Evolutionary conservation across 371 early-diverging fungal species (phyloP), one percentile per base, ranked within the genome.

Genomic region (Mucor circinelloides): DNA sequence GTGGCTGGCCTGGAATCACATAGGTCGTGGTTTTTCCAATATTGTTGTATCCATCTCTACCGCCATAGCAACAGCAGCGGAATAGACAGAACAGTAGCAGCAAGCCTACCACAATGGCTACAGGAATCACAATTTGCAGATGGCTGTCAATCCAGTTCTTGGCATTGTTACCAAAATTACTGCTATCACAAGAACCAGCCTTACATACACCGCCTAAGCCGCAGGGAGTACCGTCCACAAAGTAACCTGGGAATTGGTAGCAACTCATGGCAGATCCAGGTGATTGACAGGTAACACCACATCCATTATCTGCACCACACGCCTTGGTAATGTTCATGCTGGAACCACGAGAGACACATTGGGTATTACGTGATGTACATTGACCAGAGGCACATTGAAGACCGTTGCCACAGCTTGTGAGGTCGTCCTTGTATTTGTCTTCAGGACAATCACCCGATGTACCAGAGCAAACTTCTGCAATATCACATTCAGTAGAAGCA

Each of bases 201-300:
- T 77, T 83, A 66, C 94, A 94, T 8, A 72, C 69, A 32, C 93
- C 92, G 58, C 85, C 87, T 57, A 87, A 72, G 19, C 96, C 97
- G 72, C 98, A 97, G 0, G 92, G 84, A 0, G 97, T 93, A 32
- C 98, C 98, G 66, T 97, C 97, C 10, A 92, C 67, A 72, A 95
- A 96, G 59, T 79, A 78, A 12, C 95, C 95, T 2, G 88, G 90
- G 66, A 95, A 85, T 25, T 84, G 70, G n/a, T 87, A 78, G 74
- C 97, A 96, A 2, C 69, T 68, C 32, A 84, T 48, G 12, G 64
- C 44, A 6, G 82, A 69, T 15, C 76, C 75, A 6, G 90, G 90
- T 58, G 85, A 74, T 61, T 87, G 83, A 69, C 94, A 94, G 30
- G 81, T 82, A 54, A 94, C 64, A 25, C 88, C 82, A 58, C 94